Evolutionary conservation across 2,329 filamentous ascomycete species (phyloP).

Genomic region (Cercospora sp.): DNA sequence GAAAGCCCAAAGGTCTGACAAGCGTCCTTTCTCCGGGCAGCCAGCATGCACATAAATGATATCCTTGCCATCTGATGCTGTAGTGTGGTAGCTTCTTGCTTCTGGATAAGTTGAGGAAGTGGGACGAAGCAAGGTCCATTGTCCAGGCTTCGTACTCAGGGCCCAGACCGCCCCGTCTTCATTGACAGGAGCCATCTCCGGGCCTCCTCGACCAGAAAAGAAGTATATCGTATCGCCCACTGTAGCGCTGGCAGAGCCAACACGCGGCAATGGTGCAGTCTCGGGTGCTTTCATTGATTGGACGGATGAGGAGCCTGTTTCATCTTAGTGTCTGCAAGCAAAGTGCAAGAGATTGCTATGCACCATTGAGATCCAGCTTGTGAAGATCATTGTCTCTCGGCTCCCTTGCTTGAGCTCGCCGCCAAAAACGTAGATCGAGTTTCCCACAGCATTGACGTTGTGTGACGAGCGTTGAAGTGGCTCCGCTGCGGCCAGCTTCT

Average conservation of each 20-base stretch:
- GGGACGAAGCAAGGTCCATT: constrained; percentile 67
- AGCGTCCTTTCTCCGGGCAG: constrained; percentile 62
- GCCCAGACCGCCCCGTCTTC: constrained; percentile 75
- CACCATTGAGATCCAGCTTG: constrained; percentile 46
- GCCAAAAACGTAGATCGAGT: constrained; percentile 71
- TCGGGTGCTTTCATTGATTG: constrained; percentile 17
- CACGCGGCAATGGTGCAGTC: constrained; percentile 63
- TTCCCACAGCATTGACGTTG: constrained; percentile 53
- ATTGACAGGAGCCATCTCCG: constrained; percentile 68
- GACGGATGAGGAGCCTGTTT: constrained; percentile 33
- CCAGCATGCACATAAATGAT: constrained; percentile 78
- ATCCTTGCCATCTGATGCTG: constrained; percentile 64
- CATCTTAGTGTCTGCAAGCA: not conserved
- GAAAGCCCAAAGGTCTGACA: constrained; percentile 78
- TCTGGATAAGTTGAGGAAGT: constrained; percentile 54
- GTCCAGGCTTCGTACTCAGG: constrained; percentile 64
- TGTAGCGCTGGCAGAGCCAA: constrained; percentile 70
- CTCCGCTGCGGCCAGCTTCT: constrained; percentile 38
- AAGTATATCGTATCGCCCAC: constrained; percentile 73
- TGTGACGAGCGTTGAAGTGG: constrained; percentile 72
- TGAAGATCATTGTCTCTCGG: constrained; percentile 74
- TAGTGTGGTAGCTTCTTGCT: constrained; percentile 71
- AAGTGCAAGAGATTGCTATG: not conserved
- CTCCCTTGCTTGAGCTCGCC: constrained; percentile 66
- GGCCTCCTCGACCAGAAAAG: constrained; percentile 75